Percentiles rank a stretch among this genome's conserved stretches.
These are phyloP conservation scores for Pinus taeda DNA, from an alignment of 75 land plant species.

Conservation along the genomic window DNA sequence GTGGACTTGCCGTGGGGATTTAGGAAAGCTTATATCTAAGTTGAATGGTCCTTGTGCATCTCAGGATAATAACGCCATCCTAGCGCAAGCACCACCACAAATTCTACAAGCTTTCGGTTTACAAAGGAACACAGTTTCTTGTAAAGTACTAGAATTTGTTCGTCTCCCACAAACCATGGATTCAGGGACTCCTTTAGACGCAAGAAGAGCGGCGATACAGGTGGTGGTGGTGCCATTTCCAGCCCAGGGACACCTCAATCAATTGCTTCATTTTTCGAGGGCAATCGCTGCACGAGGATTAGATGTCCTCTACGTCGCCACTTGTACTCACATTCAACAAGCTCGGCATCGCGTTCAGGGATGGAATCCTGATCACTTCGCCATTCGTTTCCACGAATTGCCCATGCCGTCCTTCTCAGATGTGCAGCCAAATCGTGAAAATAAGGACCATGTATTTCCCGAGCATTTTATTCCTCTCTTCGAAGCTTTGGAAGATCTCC, in stretches of 20 bases:
- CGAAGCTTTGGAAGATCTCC: slow-evolving; percentile 24
- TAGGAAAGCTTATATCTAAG: no score
- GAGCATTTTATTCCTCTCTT: slow-evolving; percentile 32
- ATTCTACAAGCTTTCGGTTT: no score
- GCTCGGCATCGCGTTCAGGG: slow-evolving; percentile 22
- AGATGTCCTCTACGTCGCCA: slow-evolving; percentile 18
- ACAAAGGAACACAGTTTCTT: no score
- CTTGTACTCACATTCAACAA: slow-evolving; percentile 39
- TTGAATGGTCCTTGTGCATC: no score
- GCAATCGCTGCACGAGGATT: slow-evolving; percentile 23
- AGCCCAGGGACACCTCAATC: slow-evolving; percentile 52
- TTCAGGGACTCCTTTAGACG: no score
- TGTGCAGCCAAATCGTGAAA: slow-evolving; percentile 19
- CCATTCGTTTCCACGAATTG: slow-evolving; percentile 29
- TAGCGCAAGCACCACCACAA: no score
- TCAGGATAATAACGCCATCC: no score
- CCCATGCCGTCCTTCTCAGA: slow-evolving; percentile 13
- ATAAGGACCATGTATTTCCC: slow-evolving; percentile 18
- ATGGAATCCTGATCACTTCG: slow-evolving; percentile 6
- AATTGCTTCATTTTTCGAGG: slow-evolving; percentile 31
- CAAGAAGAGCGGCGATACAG: no score
- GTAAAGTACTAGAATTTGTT: no score
- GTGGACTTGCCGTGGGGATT: no score
- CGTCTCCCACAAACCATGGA: no score
- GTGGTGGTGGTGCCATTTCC: slow-evolving; percentile 34